Percentiles rank a stretch among this genome's conserved stretches.
Evolutionary conservation across 345 rosid genomes (phyloP).

Genomic region (Eucalyptus fibrosa): DNA sequence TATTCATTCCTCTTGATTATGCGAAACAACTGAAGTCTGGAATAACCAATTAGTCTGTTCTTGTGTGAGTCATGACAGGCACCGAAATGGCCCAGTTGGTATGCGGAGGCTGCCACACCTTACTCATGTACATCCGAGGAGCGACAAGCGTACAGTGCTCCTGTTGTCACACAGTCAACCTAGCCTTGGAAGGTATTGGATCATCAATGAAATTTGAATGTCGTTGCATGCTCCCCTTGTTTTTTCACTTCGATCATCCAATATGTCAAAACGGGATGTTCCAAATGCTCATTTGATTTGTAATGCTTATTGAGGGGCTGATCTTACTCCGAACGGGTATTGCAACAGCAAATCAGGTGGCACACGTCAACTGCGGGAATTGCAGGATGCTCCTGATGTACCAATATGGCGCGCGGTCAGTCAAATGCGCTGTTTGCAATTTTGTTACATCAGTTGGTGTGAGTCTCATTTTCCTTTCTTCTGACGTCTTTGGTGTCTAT

Average conservation of each 20-base stretch:
- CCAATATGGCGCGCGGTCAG: constrained; percentile 87
- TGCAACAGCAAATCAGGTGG: constrained; percentile 83
- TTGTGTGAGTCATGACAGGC: constrained; percentile 23
- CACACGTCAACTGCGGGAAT: constrained; percentile 88
- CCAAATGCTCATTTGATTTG: background rate
- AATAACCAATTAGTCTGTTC: background rate
- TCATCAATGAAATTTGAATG: background rate
- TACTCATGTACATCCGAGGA: constrained; percentile 93
- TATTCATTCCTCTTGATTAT: background rate
- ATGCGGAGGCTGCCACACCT: constrained; percentile 96
- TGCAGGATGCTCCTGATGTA: constrained; percentile 97
- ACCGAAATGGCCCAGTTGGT: constrained; percentile 98
- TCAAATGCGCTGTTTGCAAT: constrained; percentile 93
- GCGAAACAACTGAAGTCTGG: background rate
- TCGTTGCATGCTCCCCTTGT: background rate
- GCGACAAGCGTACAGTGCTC: constrained; percentile 98
- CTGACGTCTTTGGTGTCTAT: background rate
- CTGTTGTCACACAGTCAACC: constrained; percentile 91
- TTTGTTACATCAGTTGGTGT: constrained; percentile 86
- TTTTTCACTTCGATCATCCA: background rate
- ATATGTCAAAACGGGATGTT: background rate
- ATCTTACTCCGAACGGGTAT: background rate
- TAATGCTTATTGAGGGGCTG: background rate
- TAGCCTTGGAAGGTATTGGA: constrained; percentile 69
- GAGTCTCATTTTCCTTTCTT: background rate